Evolutionary conservation across 1,284 basidiomycete genomes (phyloP).

Genomic region (Xanthoconium separans): DNA sequence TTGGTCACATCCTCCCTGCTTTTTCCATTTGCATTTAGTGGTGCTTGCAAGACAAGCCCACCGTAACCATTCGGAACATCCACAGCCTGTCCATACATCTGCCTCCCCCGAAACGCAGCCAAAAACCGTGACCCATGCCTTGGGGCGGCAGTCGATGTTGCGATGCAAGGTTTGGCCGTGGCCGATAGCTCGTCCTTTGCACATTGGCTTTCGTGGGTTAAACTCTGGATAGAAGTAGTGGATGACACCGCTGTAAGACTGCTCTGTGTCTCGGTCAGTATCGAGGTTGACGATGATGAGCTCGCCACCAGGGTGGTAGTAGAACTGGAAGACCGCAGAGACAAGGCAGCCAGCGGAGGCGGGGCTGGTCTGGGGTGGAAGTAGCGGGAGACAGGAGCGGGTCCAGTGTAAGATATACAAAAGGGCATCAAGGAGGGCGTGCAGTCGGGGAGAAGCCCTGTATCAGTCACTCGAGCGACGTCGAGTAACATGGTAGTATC

Average conservation of each 20-base stretch:
- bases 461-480: constrained; percentile 15
- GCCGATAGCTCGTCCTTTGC: not conserved
- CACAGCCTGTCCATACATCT: constrained; percentile 63
- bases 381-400: constrained; percentile 70
- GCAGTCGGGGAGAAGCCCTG: constrained; percentile 30
- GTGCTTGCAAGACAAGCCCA: constrained; percentile 56
- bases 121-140: constrained; percentile 40
- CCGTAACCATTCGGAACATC: constrained; percentile 63
- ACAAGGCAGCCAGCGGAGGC: constrained; percentile 19
- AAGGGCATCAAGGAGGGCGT: constrained; percentile 78
- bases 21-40: constrained; percentile 23
- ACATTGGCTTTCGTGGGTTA: not conserved
- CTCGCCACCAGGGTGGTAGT: constrained; percentile 17
- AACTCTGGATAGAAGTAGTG: constrained; percentile 1
- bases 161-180: not conserved
- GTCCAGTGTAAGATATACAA: constrained; percentile 67
- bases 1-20: constrained; percentile 14
- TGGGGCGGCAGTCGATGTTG: not conserved
- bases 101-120: constrained; percentile 71
- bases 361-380: constrained; percentile 53
- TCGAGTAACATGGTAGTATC: constrained; percentile 20
- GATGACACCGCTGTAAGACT: constrained; percentile 11
- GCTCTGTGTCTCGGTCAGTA: constrained; percentile 5
- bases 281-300: constrained; percentile 12
- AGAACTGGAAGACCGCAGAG: constrained; percentile 12